A percentile compares a stretch with the other conserved stretches of the same genome.
phyloP scores from a whole-genome alignment of 2,329 filamentous ascomycete genomes.

The Lecanosticta acicola region DNA sequence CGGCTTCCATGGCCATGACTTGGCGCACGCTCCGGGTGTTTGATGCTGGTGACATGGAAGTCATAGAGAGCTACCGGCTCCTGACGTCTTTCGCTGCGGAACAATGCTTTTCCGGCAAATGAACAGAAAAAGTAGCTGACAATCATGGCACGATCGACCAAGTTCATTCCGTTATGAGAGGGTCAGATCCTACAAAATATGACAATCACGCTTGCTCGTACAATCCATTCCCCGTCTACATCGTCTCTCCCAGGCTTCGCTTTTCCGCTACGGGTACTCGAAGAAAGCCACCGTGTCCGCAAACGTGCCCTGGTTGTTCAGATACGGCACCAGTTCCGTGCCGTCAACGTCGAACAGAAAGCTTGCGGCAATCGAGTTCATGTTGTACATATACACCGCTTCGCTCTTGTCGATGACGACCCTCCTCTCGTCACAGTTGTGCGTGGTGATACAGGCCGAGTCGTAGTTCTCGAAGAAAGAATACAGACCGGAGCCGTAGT shows the following conservation, averaged over 20 bases:
- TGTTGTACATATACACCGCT: slow-evolving; percentile 40
- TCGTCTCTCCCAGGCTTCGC: not conserved
- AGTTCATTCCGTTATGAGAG: too few species aligned
- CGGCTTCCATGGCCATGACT: too few species aligned
- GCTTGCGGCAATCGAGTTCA: slow-evolving; percentile 42
- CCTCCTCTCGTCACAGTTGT: slow-evolving; percentile 47
- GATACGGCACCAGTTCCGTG: slow-evolving; percentile 22
- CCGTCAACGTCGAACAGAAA: slow-evolving; percentile 40
- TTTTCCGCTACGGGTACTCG: slow-evolving; percentile 32
- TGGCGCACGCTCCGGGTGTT: too few species aligned
- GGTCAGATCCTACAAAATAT: not conserved
- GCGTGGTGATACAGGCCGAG: slow-evolving; percentile 41
- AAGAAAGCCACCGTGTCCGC: slow-evolving; percentile 27
- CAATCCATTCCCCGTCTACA: not conserved
- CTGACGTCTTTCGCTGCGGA: too few species aligned
- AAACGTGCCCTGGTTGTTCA: slow-evolving; percentile 23
- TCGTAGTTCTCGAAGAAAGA: slow-evolving; percentile 54
- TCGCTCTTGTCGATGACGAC: slow-evolving; percentile 39
- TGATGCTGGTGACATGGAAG: too few species aligned
- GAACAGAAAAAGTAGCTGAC: too few species aligned
- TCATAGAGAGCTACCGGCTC: too few species aligned
- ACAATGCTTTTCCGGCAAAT: too few species aligned
- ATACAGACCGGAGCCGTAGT: slow-evolving; percentile 52
- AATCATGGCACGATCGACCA: too few species aligned
- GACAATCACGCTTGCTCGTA: not conserved